Base-by-base conservation (phyloP, 1,284 basidiomycete species). In the Heterobasidion irregulare region DNA sequence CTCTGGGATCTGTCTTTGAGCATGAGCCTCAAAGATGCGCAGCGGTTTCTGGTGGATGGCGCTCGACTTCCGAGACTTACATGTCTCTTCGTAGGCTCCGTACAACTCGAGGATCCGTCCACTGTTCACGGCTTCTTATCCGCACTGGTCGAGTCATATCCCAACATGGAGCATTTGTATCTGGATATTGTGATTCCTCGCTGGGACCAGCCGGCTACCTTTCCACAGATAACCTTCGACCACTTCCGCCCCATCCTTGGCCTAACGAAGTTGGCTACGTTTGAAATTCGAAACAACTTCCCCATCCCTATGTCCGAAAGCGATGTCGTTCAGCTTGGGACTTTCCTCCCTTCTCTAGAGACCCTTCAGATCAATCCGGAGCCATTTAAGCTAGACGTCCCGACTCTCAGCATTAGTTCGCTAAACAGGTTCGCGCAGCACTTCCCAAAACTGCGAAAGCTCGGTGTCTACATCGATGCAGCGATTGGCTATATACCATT, bases 1-100 rank as follows among this genome's bases (percentile, higher is more conserved):
- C 69, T 87, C 6, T 73, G 68, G 61, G 80, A 84, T 56, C 69
- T 84, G 44, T 77, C 73, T 4, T 61, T 82, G 38, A 75, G 74
- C 38, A 71, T 70, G 2, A 61, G 66, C 16, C 67, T 83, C 16
- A 64, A 66, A 3, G 72, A 80, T 54, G 68, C 77, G n/a, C 66
- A 73, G 2, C 65, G 61, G 3, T 79, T 85, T 65, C 65, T 84
- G 47, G 65, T 67, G n/a, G 64, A 65, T 2, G 62, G 67, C 3
- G 77, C 72, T 54, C 70, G 75, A 0, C 82, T 83, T 0, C 61
- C 63, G 4, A 75, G 75, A 52, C 64, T 87, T 33, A 78, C 74
- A 0, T 67, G 66, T 15, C 64, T 86, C n/a, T 79, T 76, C 58
- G 57, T 84, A 43, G 77, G 80, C 56, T 74, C 77, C 4, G 68